Evolutionary conservation across 2,329 filamentous ascomycete genomes (phyloP).

Genomic region (Paecilomyces variotii): DNA sequence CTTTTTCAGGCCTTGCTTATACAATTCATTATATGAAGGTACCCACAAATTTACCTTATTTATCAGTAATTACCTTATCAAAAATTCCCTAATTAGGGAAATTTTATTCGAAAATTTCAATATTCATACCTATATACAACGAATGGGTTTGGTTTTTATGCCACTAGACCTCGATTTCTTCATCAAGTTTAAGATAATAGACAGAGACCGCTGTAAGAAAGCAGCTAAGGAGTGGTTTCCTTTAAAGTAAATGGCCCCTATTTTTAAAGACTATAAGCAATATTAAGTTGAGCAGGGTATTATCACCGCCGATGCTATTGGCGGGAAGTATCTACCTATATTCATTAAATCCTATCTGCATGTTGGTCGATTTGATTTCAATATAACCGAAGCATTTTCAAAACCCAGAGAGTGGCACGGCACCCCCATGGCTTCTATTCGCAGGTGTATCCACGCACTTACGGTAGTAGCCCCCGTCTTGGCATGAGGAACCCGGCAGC

Average conservation of each 20-base stretch:
- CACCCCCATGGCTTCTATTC: slow-evolving; percentile 6
- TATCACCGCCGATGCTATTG: slow-evolving; percentile 2
- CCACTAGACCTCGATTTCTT: slow-evolving; percentile 12
- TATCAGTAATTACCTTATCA: too few species aligned
- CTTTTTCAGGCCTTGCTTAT: too few species aligned
- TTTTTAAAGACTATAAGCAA: background rate
- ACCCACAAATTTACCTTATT: too few species aligned
- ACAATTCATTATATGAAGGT: too few species aligned
- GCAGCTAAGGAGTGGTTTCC: slow-evolving; percentile 1
- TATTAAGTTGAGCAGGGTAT: slow-evolving; percentile 1
- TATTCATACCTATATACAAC: too few species aligned
- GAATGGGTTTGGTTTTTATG: slow-evolving; percentile 5
- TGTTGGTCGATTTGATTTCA: background rate
- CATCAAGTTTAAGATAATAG: slow-evolving; percentile 12
- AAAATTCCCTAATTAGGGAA: too few species aligned
- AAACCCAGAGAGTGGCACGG: slow-evolving; percentile 7
- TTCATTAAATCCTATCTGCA: slow-evolving; percentile 6
- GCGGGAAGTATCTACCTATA: slow-evolving; percentile 4
- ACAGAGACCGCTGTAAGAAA: slow-evolving; percentile 1
- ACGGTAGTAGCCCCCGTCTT: slow-evolving; percentile 1
- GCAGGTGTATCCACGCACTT: slow-evolving; percentile 3
- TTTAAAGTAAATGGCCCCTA: slow-evolving; percentile 3
- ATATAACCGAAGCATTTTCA: background rate
- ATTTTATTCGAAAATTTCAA: too few species aligned
- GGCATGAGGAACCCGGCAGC: background rate